A percentile compares a stretch with the other conserved stretches of the same genome.
Evolutionary conservation across 768 basidiomycete species (phyloP).

Genomic region (Lactarius indigo): DNA sequence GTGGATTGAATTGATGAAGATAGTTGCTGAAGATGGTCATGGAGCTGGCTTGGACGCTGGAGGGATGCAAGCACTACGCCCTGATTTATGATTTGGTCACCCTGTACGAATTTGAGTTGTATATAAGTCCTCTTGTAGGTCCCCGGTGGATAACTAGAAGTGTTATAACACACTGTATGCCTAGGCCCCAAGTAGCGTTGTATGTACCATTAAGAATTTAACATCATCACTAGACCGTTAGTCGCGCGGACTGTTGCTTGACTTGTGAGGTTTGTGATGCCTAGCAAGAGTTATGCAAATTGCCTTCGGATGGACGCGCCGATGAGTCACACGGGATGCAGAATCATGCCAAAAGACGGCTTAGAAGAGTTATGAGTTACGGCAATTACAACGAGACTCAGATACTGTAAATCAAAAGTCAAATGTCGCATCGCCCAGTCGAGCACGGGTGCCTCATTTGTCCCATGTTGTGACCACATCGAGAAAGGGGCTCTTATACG

Average conservation of each 20-base stretch:
- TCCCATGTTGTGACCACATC: not conserved
- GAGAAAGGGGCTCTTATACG: not conserved
- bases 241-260: not conserved
- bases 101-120: not conserved
- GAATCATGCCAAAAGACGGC: not conserved
- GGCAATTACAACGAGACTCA: not conserved
- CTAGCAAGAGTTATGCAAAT: not conserved
- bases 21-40: slow-evolving; percentile 19
- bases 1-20: slow-evolving; percentile 26
- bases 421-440: not conserved
- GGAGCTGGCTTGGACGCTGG: not conserved
- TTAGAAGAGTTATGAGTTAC: not conserved
- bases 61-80: slow-evolving; percentile 20
- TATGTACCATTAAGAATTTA: slow-evolving; percentile 5
- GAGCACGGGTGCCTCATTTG: not conserved
- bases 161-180: slow-evolving; percentile 3
- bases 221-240: slow-evolving; percentile 3
- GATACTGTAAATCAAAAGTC: not conserved
- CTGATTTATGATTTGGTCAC: slow-evolving; percentile 17
- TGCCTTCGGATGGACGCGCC: not conserved
- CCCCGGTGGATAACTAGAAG: slow-evolving; percentile 6
- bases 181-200: not conserved
- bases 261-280: not conserved
- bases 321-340: not conserved
- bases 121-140: not conserved